Base-by-base conservation (phyloP, 1,284 basidiomycete genomes). In the Cystobasidium pallidum region DNA sequence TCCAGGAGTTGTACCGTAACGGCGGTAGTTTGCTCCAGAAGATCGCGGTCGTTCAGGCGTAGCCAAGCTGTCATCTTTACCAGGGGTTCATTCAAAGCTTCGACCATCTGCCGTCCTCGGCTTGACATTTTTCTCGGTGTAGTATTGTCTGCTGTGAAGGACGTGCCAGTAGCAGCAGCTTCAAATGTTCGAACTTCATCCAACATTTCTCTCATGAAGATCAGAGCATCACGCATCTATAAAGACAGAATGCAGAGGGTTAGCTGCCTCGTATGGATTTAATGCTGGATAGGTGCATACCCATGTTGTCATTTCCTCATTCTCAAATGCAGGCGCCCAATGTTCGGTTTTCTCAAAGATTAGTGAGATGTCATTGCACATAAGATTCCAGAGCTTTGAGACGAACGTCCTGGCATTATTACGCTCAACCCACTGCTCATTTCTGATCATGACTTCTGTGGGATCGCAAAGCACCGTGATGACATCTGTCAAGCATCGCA, bases 151-250 rank as follows among this genome's bases (percentile, higher is more conserved):
- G 75, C 62, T 82, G 77, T 73, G 82, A 84, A 6, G 58, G 79
- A 61, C 58, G 79, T 73, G 74, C 84, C 79, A 83, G 74, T 68
- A 2, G 88, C 86, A 0, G 88, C 88, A 26, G 83, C 83, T 80
- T 95, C 91, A 75, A 97, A 88, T 8, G 89, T 86, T 47, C 87
- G 84, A 79, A 92, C 86, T 76, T 92, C 88, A 3, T 88, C 88
- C 32, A 95, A 83, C 83, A 95, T 85, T 77, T 92, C 89, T 75
- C 90, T 84, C 17, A 89, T 91, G 79, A 95, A 93, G 70, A 96
- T 93, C 66, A 97, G 84, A 0, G 93, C 94, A 80, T 97, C 94
- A 74, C 93, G 87, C 94, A 98, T 96, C 68, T 71, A 24, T 2
- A 7, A 55, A n/a, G n/a, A n/a, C n/a, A n/a, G n/a, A n/a, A n/a